Conservation (phyloP, 805 yeast genomes). For the Metschnikowia anglica region DNA sequence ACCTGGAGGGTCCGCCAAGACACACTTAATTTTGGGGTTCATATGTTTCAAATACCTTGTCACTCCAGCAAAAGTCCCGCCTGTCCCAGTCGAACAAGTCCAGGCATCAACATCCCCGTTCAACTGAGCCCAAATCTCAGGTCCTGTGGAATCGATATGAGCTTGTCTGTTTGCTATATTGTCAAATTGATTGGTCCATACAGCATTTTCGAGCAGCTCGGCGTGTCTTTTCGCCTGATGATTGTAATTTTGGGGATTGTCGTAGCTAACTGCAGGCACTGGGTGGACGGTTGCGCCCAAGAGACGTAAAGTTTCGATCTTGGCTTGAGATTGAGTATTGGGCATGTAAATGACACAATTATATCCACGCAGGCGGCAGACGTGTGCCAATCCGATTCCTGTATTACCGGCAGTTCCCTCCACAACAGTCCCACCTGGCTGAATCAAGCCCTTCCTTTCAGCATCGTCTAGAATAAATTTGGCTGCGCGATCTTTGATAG, state of each 20-base stretch:
- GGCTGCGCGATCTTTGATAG: conserved; percentile 90
- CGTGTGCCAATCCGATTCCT: conserved; percentile 86
- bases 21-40: conserved; percentile 58
- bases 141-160: conserved; percentile 87
- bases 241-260: conserved; percentile 81
- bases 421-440: conserved; percentile 81
- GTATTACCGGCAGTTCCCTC: conserved; percentile 97
- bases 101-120: conserved; percentile 77
- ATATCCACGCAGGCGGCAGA: conserved; percentile 80
- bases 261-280: conserved; percentile 82
- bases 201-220: conserved; percentile 69
- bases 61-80: conserved; percentile 88
- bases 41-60: conserved; percentile 74
- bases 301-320: conserved; percentile 68
- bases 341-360: conserved; percentile 89
- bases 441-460: conserved; percentile 60
- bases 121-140: conserved; percentile 86
- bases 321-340: conserved; percentile 78
- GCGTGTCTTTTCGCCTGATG: conserved; percentile 88
- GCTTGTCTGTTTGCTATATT: conserved; percentile 86
- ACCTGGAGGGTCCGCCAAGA: conserved; percentile 93
- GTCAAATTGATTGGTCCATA: conserved; percentile 93
- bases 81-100: conserved; percentile 91
- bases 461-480: conserved; percentile 75
- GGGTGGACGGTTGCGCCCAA: conserved; percentile 87